Conservation (phyloP, 2,329 filamentous ascomycete species). For the Claviceps cyperi region DNA sequence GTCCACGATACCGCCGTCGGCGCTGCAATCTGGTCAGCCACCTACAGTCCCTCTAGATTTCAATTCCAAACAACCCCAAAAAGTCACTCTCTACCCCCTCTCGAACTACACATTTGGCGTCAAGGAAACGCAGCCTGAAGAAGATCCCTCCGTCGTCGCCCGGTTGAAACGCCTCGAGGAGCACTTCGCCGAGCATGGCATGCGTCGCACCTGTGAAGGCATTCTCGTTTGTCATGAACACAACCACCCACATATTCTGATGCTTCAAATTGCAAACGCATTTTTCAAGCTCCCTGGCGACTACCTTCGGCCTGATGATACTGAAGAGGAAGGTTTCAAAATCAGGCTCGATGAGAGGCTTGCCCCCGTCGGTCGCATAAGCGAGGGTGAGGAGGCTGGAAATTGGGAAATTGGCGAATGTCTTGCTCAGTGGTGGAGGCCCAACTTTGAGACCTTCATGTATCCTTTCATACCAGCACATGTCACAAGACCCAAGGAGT, state of each 20-base stretch:
- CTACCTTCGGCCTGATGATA: conserved; percentile 78
- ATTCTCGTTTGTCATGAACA: conserved; percentile 97
- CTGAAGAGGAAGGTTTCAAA: conserved; percentile 94
- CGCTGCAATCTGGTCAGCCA: conserved; percentile 63
- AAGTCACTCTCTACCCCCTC: conserved; percentile 82
- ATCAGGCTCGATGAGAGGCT: conserved; percentile 79
- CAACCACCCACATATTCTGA: conserved; percentile 95
- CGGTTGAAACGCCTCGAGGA: conserved; percentile 90
- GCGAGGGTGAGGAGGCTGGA: conserved; percentile 67
- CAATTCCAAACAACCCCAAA: conserved; percentile 75
- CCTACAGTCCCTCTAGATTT: conserved; percentile 72
- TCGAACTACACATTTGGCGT: conserved; percentile 99
- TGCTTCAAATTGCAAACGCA: conserved; percentile 98
- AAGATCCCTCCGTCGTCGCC: conserved; percentile 89
- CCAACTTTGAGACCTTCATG: conserved; percentile 99
- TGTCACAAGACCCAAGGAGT: conserved; percentile 92
- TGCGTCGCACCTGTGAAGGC: conserved; percentile 94
- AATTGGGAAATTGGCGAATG: conserved; percentile 95
- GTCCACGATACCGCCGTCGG: conserved; percentile 69
- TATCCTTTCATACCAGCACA: conserved; percentile 96
- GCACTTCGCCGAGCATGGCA: conserved; percentile 81
- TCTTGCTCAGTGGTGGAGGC: conserved; percentile 94
- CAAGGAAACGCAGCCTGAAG: conserved; percentile 95
- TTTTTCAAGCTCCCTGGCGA: conserved; percentile 99
- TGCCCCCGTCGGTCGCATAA: conserved; percentile 75